phyloP scores from a whole-genome alignment of 129 eudicot species.

The Arctium lappa region DNA sequence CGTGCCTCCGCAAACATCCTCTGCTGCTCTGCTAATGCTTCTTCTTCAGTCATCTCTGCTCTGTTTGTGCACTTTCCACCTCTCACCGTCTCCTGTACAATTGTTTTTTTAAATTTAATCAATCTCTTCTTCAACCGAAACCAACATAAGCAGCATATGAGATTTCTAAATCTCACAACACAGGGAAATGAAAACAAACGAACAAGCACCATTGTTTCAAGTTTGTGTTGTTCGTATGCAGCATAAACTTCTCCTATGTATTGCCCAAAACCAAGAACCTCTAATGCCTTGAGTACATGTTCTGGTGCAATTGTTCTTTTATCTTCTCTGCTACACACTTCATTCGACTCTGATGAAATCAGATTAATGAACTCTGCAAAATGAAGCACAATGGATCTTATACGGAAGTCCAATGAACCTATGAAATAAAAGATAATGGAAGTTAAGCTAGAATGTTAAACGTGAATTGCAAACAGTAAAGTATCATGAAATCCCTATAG shows the following conservation, averaged over 20 bases:
- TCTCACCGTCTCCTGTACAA: slow-evolving; percentile 63
- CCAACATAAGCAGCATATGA: not conserved
- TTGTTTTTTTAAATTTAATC: not conserved
- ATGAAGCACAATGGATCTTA: not conserved
- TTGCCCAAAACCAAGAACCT: slow-evolving; percentile 93
- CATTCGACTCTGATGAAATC: slow-evolving; percentile 94
- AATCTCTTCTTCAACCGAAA: not conserved
- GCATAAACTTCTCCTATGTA: slow-evolving; percentile 86
- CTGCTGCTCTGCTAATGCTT: slow-evolving; percentile 94
- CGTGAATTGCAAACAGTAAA: not conserved
- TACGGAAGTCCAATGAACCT: not conserved
- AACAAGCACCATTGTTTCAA: slow-evolving; percentile 61
- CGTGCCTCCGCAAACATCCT: slow-evolving; percentile 99
- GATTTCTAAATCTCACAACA: not conserved
- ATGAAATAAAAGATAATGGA: not conserved
- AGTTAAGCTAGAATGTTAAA: not conserved
- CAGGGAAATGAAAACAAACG: not conserved
- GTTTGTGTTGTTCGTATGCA: slow-evolving; percentile 93
- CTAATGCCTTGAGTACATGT: slow-evolving; percentile 88
- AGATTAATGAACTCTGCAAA: slow-evolving; percentile 87
- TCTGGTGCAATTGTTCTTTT: slow-evolving; percentile 90
- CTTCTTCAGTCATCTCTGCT: slow-evolving; percentile 93
- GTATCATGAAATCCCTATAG: not conserved
- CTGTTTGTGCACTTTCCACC: slow-evolving; percentile 63
- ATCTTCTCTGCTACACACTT: slow-evolving; percentile 87